Percentiles rank a stretch among this genome's conserved stretches.
phyloP scores from a whole-genome alignment of 2,329 filamentous ascomycete species.

The Epichloe amarillans region DNA sequence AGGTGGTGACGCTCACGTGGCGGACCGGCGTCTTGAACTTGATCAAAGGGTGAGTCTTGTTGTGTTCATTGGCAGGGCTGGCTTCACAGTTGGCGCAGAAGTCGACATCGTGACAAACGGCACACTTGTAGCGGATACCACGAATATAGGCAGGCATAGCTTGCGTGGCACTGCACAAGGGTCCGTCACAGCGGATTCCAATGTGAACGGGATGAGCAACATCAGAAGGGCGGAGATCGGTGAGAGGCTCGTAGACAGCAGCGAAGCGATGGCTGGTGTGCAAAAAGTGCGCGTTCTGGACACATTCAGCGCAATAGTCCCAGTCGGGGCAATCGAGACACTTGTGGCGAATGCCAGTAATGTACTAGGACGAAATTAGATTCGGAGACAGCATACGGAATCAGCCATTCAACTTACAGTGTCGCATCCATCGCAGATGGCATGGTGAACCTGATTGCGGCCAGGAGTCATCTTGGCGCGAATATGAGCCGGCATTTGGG shows the following conservation, averaged over 20 bases:
- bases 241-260: constrained; percentile 64
- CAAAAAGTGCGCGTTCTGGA: constrained; percentile 48
- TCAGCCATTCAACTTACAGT: constrained; percentile 22
- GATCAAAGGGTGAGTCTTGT: constrained; percentile 91
- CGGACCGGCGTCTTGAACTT: constrained; percentile 92
- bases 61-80: constrained; percentile 70
- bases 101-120: constrained; percentile 86
- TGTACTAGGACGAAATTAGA: constrained; percentile 31
- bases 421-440: constrained; percentile 91
- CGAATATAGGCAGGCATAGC: constrained; percentile 57
- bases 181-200: constrained; percentile 91
- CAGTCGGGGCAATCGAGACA: constrained; percentile 94
- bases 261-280: constrained; percentile 84
- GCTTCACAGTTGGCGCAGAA: constrained; percentile 94
- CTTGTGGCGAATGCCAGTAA: constrained; percentile 86
- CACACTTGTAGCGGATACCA: constrained; percentile 91
- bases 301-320: constrained; percentile 80
- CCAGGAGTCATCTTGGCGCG: constrained; percentile 61
- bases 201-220: constrained; percentile 42
- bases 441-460: constrained; percentile 69
- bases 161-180: constrained; percentile 55
- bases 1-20: constrained; percentile 74
- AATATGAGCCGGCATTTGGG: constrained; percentile 46
- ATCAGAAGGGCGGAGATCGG: constrained; percentile 10
- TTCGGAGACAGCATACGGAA: neutral